These are phyloP conservation scores for Bolboschoenus planiculmis DNA, from an alignment of 176 grass and related monocot species.

Conservation along the genomic window DNA sequence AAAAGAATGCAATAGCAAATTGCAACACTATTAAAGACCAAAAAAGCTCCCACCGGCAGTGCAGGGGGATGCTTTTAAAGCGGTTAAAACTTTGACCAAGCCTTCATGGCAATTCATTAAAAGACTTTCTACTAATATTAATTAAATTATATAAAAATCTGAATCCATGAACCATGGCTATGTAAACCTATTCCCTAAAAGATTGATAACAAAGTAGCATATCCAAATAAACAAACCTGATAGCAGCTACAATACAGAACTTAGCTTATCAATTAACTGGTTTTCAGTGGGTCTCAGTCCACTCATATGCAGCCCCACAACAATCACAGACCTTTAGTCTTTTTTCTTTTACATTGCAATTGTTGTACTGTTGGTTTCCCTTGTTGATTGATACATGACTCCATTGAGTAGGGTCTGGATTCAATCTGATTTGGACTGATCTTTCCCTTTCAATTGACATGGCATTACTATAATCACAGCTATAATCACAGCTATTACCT, in stretches of 20 bases:
- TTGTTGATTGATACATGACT: neutral
- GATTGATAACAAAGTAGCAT: neutral
- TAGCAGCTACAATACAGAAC: neutral
- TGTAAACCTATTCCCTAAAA: neutral
- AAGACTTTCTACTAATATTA: neutral
- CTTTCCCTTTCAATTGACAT: neutral
- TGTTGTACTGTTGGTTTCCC: neutral
- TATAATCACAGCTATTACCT: constrained; percentile 33
- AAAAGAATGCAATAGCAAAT: neutral
- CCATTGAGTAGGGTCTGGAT: neutral
- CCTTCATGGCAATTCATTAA: neutral
- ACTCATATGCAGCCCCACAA: neutral
- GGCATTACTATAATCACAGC: constrained; percentile 6
- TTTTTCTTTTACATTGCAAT: neutral
- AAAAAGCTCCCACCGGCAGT: neutral
- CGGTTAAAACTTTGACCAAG: neutral
- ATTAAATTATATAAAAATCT: neutral
- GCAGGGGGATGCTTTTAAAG: neutral
- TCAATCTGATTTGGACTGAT: neutral
- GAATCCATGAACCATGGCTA: neutral
- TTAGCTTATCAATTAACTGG: neutral
- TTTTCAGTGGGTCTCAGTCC: neutral
- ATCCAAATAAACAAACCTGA: neutral
- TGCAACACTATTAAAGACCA: neutral
- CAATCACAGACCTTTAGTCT: neutral